Conservation (phyloP, 768 basidiomycete genomes). For the Termitomyces titanicus region DNA sequence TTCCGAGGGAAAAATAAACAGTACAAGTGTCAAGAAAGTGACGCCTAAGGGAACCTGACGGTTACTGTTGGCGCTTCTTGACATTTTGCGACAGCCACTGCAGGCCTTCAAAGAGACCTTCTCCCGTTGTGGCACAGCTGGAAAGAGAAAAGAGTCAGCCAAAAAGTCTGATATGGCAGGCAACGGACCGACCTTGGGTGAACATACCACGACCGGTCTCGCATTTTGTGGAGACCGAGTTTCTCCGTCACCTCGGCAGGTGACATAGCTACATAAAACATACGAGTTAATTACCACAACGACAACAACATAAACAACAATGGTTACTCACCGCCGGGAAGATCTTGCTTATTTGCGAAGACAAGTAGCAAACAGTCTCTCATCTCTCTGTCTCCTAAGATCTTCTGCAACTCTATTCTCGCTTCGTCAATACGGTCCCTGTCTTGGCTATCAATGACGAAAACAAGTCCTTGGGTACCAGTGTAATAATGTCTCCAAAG, state of each 20-base stretch:
- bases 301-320: not conserved
- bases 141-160: slow-evolving; percentile 5
- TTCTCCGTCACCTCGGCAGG: slow-evolving; percentile 99
- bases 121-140: slow-evolving; percentile 95
- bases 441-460: slow-evolving; percentile 97
- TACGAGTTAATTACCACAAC: not conserved
- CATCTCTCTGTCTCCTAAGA: slow-evolving; percentile 97
- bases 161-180: not conserved
- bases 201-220: slow-evolving; percentile 98
- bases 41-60: slow-evolving; percentile 8
- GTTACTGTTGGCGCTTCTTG: slow-evolving; percentile 81
- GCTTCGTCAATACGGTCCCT: slow-evolving; percentile 95
- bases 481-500: slow-evolving; percentile 99
- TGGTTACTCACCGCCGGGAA: slow-evolving; percentile 78
- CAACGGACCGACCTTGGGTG: slow-evolving; percentile 79
- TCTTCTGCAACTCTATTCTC: slow-evolving; percentile 91
- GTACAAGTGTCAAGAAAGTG: slow-evolving; percentile 18
- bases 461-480: slow-evolving; percentile 96
- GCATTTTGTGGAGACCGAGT: slow-evolving; percentile 91
- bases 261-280: slow-evolving; percentile 81
- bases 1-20: slow-evolving; percentile 15
- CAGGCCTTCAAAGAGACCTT: slow-evolving; percentile 94
- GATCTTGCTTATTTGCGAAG: slow-evolving; percentile 99
- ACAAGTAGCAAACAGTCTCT: slow-evolving; percentile 94
- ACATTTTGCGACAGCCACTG: slow-evolving; percentile 98